Percentiles rank a stretch among this genome's conserved stretches.
phyloP scores from a whole-genome alignment of 139 green algal species.

The Yamagishiella unicocca region DNA sequence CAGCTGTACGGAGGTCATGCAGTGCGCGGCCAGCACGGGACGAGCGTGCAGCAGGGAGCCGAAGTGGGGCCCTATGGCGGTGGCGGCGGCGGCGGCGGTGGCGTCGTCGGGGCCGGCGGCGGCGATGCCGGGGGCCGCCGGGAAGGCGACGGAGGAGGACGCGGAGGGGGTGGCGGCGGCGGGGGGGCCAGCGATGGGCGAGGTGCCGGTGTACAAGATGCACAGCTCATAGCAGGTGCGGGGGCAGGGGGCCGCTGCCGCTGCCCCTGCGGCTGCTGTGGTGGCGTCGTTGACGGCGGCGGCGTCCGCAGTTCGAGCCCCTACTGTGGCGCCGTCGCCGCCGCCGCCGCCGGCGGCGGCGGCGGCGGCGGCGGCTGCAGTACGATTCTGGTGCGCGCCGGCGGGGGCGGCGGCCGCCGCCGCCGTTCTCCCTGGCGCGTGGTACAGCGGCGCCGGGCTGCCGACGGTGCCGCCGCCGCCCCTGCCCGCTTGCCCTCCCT shows the following conservation, averaged over 20 bases:
- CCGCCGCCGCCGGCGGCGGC: not conserved
- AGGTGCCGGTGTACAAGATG: slow-evolving; percentile 27
- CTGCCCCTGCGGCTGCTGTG: not conserved
- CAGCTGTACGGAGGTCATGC: slow-evolving; percentile 95
- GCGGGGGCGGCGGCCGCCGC: not conserved
- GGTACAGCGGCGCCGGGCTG: no score
- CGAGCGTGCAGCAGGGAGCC: slow-evolving; percentile 69
- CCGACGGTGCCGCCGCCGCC: not conserved
- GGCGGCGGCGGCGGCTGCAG: not conserved
- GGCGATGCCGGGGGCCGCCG: not conserved
- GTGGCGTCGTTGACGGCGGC: not conserved
- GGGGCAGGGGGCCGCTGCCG: not conserved
- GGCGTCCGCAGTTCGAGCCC: not conserved
- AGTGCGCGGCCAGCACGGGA: slow-evolving; percentile 92
- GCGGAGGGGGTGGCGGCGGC: not conserved
- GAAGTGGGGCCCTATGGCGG: slow-evolving; percentile 47
- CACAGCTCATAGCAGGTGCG: slow-evolving; percentile 39
- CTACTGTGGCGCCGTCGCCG: not conserved
- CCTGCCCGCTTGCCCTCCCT: not conserved
- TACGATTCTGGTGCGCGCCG: not conserved
- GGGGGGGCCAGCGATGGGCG: not conserved
- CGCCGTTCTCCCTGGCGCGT: no score
- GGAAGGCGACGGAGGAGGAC: slow-evolving; percentile 15
- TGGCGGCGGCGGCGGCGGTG: not conserved
- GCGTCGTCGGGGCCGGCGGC: not conserved